Evolutionary conservation across 176 grass and related monocot genomes (phyloP).

Genomic region (Coix lacrymajobi): DNA sequence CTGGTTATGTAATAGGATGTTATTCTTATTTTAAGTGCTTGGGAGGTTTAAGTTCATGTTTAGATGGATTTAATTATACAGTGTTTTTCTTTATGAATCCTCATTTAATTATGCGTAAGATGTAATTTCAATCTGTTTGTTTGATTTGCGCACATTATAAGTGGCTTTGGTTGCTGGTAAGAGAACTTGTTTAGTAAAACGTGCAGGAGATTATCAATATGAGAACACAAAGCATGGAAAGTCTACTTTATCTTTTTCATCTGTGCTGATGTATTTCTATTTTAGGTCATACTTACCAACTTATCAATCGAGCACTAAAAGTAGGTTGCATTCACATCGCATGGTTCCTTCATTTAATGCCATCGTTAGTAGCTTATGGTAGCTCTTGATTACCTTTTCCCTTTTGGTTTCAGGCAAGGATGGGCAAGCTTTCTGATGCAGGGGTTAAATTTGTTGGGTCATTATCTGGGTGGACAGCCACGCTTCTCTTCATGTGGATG

Average conservation of each 20-base stretch:
- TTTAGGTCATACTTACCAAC: neutral
- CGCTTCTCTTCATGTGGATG: conserved; percentile 99
- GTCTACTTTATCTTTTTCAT: neutral
- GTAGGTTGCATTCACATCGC: neutral
- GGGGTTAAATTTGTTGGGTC: conserved; percentile 59
- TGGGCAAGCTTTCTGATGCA: conserved; percentile 69
- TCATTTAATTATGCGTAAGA: neutral
- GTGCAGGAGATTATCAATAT: neutral
- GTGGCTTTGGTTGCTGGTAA: neutral
- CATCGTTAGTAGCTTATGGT: conserved; percentile 16
- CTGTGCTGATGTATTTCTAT: conserved; percentile 3
- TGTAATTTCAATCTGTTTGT: neutral
- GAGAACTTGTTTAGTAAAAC: neutral
- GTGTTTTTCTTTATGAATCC: neutral
- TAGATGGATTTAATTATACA: neutral
- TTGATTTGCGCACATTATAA: neutral
- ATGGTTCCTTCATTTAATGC: neutral
- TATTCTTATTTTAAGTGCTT: neutral
- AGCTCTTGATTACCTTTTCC: conserved; percentile 31
- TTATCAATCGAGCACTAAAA: conserved; percentile 1
- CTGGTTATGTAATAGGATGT: neutral
- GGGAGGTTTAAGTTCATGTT: neutral
- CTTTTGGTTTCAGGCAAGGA: conserved; percentile 61
- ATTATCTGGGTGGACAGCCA: conserved; percentile 96
- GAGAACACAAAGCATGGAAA: neutral